phyloP scores from a whole-genome alignment of 192 early-diverging fungal genomes.

The Thoreauomyces humboldtii region DNA sequence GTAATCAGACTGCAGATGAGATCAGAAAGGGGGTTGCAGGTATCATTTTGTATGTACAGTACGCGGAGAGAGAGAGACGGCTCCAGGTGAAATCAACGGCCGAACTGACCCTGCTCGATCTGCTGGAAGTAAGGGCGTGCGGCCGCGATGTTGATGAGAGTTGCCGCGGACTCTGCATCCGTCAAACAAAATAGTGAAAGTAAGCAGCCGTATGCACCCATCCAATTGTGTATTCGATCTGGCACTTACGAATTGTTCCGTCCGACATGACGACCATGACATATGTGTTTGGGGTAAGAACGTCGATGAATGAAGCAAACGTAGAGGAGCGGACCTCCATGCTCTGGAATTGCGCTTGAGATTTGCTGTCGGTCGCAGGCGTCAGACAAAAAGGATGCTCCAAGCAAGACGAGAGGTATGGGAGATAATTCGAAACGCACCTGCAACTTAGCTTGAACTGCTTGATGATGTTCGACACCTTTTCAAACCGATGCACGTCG shows the following conservation, averaged over 20 bases:
- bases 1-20: too few species aligned
- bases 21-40: too few species aligned
- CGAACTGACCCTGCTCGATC: constrained; percentile 51
- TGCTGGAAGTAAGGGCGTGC: constrained; percentile 81
- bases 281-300: constrained; percentile 80
- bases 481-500: constrained; percentile 84
- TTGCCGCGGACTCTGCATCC: constrained; percentile 71
- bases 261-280: constrained; percentile 87
- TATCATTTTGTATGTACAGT: too few species aligned
- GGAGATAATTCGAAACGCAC: constrained; percentile 2
- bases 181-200: background rate
- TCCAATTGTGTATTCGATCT: background rate
- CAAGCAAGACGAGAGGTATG: background rate
- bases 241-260: constrained; percentile 71
- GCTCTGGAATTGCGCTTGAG: constrained; percentile 79
- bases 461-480: constrained; percentile 88
- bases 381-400: background rate
- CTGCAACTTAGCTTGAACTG: constrained; percentile 76
- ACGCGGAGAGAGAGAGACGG: too few species aligned
- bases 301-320: constrained; percentile 78
- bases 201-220: background rate
- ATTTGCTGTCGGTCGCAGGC: too few species aligned
- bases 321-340: constrained; percentile 78
- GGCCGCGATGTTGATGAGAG: constrained; percentile 75
- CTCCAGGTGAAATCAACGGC: background rate